Evolutionary conservation across 306 rosid species (phyloP).

Genomic region (Cucurbita ficifolia): DNA sequence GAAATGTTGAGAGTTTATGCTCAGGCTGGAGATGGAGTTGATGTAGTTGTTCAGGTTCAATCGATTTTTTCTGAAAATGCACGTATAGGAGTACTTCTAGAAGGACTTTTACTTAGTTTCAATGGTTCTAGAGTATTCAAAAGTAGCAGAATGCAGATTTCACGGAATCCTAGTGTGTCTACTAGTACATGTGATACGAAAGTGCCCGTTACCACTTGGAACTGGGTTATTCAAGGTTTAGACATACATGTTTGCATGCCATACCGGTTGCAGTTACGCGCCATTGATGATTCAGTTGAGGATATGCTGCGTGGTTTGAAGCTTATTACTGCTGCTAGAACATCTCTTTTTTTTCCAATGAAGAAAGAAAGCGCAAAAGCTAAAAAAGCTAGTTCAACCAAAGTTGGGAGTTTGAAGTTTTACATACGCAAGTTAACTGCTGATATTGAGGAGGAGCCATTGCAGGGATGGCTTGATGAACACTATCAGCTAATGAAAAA

Average conservation of each 20-base stretch:
- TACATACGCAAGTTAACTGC: slow-evolving; percentile 69
- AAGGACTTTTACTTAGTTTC: slow-evolving; percentile 77
- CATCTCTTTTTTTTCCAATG: slow-evolving; percentile 56
- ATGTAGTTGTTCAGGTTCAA: slow-evolving; percentile 75
- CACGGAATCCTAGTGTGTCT: slow-evolving; percentile 68
- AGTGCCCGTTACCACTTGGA: slow-evolving; percentile 48
- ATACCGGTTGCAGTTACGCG: slow-evolving; percentile 85
- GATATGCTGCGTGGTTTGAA: slow-evolving; percentile 83
- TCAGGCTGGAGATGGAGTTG: slow-evolving; percentile 89
- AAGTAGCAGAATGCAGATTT: slow-evolving; percentile 98
- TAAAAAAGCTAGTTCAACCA: slow-evolving; percentile 52
- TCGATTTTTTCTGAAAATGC: slow-evolving; percentile 99
- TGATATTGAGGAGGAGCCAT: slow-evolving; percentile 91
- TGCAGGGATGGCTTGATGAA: slow-evolving; percentile 99
- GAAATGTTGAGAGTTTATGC: slow-evolving; percentile 76
- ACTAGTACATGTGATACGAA: slow-evolving; percentile 36
- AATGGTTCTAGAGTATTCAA: slow-evolving; percentile 62
- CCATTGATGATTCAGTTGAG: slow-evolving; percentile 87
- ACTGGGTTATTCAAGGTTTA: slow-evolving; percentile 90
- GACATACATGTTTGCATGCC: slow-evolving; percentile 93
- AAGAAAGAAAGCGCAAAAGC: slow-evolving; percentile 60
- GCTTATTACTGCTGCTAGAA: slow-evolving; percentile 73
- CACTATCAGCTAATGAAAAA: slow-evolving; percentile 78
- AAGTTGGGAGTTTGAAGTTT: slow-evolving; percentile 77
- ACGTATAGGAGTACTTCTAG: slow-evolving; percentile 83